Evolutionary conservation across 768 basidiomycete species (phyloP).

Genomic region (Serendipita sp.): DNA sequence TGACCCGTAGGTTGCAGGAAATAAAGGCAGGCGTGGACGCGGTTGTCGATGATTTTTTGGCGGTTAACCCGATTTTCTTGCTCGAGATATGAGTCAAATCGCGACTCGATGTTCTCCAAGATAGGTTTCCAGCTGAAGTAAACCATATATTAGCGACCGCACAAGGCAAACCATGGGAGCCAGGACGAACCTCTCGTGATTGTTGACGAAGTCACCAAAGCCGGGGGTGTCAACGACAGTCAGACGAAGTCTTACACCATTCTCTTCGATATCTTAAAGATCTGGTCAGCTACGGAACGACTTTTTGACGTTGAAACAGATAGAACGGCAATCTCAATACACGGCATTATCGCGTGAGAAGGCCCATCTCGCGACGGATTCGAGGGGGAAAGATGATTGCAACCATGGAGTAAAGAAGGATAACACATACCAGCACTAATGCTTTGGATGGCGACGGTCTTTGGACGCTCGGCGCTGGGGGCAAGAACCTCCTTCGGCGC

Average conservation of each 20-base stretch:
- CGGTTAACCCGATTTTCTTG: constrained; percentile 98
- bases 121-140: constrained; percentile 85
- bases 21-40: constrained; percentile 96
- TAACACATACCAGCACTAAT: constrained; percentile 77
- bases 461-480: constrained; percentile 73
- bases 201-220: constrained; percentile 99
- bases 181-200: constrained; percentile 72
- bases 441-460: constrained; percentile 95
- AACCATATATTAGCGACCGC: background rate
- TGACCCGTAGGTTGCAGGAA: constrained; percentile 99
- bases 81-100: constrained; percentile 94
- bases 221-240: constrained; percentile 99
- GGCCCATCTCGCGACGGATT: background rate
- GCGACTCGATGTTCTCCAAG: constrained; percentile 92
- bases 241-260: constrained; percentile 85
- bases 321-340: background rate
- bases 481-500: constrained; percentile 71
- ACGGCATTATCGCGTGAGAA: background rate
- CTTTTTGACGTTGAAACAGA: constrained; percentile 1
- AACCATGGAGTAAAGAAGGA: constrained; percentile 15
- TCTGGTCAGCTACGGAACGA: background rate
- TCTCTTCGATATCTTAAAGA: constrained; percentile 88
- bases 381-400: background rate
- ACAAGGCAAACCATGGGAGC: background rate
- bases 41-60: constrained; percentile 84